Base-by-base conservation (phyloP, 2,329 filamentous ascomycete species). In the Aschersonia sp. region DNA sequence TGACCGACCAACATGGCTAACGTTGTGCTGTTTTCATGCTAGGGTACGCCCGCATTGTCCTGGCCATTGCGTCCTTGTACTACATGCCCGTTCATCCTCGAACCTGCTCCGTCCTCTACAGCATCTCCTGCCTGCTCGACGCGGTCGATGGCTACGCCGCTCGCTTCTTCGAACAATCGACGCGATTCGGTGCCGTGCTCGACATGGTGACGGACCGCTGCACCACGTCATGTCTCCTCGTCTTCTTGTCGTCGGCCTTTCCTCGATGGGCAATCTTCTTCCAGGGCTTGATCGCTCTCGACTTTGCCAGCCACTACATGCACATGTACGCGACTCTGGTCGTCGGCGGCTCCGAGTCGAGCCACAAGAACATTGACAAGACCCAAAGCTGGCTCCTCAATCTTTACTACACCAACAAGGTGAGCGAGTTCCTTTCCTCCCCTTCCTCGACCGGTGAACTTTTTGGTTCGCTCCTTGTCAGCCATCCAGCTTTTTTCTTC, bases 191-290 rank as follows among this genome's bases (percentile, higher is more conserved):
- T 53, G 92, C 90, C 32, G 90, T 98, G 35, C 76, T 98, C 53
- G 92, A 98, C 70, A 98, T 98, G 92, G 90, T 98, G 51, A 98
- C 92, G 14, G 92, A 98, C 67, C 84, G 92, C 51, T 97, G 92
- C 73, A 97, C 90, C 32, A 98, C 92, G 4, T 82, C 90, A 2
- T 98, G 92, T 66, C 70, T 98, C 56, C 78, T 98, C 45, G 89
- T 97, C 45, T 98, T 97, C 71, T 70, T 98, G 52, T 87, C 87
- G 41, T 94, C 87, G 11, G 92, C 92, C 22, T 98, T 94, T 69
- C 92, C 92, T 5, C 79, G 89, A 49, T 97, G 87, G 83, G 82
- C 87, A 54, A 88, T 97, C 56, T 61, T 97, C 50, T 98, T 98
- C 75, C 92, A 98, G 71, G 79, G 83, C 43, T 70, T 98, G 60